phyloP scores from a whole-genome alignment of 306 rosid species.

The Vigna nakashimae region DNA sequence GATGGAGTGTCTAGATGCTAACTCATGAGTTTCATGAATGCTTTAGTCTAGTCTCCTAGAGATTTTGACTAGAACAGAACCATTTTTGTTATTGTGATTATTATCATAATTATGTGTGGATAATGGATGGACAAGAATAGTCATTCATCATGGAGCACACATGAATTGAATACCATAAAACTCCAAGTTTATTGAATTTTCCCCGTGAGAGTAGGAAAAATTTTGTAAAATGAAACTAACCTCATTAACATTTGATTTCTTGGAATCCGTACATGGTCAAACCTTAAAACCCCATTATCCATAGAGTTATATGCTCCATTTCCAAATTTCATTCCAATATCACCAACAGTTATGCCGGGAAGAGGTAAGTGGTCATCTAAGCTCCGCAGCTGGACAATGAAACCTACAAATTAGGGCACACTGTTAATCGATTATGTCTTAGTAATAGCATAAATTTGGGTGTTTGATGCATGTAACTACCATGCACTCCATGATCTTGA shows the following conservation, averaged over 20 bases:
- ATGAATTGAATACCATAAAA: slow-evolving; percentile 36
- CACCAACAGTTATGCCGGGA: slow-evolving; percentile 92
- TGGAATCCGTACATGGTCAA: slow-evolving; percentile 87
- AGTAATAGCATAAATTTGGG: slow-evolving; percentile 26
- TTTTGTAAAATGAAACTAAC: slow-evolving; percentile 52
- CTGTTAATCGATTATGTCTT: slow-evolving; percentile 25
- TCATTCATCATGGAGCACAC: slow-evolving; percentile 3
- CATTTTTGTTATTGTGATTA: neutral
- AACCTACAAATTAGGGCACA: slow-evolving; percentile 64
- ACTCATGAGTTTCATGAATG: too few relatives aligned
- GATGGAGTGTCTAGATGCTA: too few relatives aligned
- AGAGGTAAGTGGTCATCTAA: slow-evolving; percentile 95
- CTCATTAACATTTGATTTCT: slow-evolving; percentile 96
- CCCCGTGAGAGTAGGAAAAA: slow-evolving; percentile 3
- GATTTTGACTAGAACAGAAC: slow-evolving; percentile 3
- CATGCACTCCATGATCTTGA: slow-evolving; percentile 84
- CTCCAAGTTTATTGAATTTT: slow-evolving; percentile 15
- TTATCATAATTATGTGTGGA: slow-evolving; percentile 5
- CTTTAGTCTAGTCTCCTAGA: too few relatives aligned
- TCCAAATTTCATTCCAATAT: slow-evolving; percentile 95
- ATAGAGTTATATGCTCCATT: slow-evolving; percentile 94
- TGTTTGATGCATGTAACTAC: slow-evolving; percentile 54
- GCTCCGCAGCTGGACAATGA: slow-evolving; percentile 92
- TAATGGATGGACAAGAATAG: slow-evolving; percentile 3
- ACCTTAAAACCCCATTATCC: slow-evolving; percentile 94